Evolutionary conservation across 192 early-diverging fungal genomes (phyloP), one percentile per base, ranked within the genome.

Genomic region (Allomyces macrogynus): DNA sequence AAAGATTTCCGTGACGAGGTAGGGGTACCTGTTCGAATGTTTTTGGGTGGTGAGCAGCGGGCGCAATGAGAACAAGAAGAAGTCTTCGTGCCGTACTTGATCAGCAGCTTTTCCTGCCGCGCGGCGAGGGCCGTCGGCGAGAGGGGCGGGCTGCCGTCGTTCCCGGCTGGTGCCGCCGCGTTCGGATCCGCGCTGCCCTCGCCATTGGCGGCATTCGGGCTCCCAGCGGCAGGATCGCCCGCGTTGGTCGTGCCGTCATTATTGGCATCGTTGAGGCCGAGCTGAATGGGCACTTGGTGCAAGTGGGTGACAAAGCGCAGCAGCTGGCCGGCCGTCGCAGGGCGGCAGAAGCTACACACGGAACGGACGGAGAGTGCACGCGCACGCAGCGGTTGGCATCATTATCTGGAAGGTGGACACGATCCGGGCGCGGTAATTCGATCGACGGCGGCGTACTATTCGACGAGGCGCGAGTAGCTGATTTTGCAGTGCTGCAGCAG

Each of bases 401-500:
- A 40, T 40, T 2, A 40, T 40, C 32, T 40, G 32, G 32, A 40
- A 2, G 7, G 7, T 8, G 32, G 7, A 7, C 5, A 8, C 32
- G 32, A 8, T 40, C 4, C 32, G 4, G 32, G 32, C 3, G 7
- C 3, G 7, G 32, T 8, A 40, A 57, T 57, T 57, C 10, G 49
- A 0, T 57, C 49, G 62, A 76, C 69, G 66, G 63, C 64, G 67
- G 63, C 64, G 67, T 83, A 89, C 81, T 78, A 92, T 72, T 92
- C 84, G 63, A 99, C 77, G 22, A 99, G 81, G 74, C 89, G 92
- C 49, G 86, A 78, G 75, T 92, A 95, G 62, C 93, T 88, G 49
- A 84, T 81, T 72, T 95, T 93, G 71, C 88, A 85, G 82, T 99
- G 92, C 76, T 96, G 92, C 63, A 95, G 75, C 64, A 99, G 77